Evolutionary conservation across 1,284 basidiomycete species (phyloP), one percentile per base, ranked within the genome.

Genomic region (Leccinum pallidistipes): DNA sequence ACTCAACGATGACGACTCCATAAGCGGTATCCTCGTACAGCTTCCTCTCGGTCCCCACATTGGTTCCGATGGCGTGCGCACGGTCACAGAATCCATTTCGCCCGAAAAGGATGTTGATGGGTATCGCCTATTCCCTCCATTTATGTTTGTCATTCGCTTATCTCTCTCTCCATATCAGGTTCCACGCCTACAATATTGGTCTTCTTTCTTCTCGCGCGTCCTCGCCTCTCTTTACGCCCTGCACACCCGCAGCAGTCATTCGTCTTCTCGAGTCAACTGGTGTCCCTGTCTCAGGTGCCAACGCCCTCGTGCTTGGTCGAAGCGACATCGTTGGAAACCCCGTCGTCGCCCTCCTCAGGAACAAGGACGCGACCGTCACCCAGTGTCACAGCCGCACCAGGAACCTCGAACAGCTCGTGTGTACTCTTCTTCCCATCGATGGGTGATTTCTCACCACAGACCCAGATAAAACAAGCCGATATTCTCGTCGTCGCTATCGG

Each of bases 181-280:
- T 99, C 83, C 95, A 98, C 80, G 95, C 97, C 6, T 97, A 98
- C 78, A 99, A 99, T 79, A 98, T 99, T 68, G 97, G 97, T 31
- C 91, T 95, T 69, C 85, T 99, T 55, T 90, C 92, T 53, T 97
- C 95, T 62, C 90, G 95, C 68, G 92, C 95, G 53, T 90, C 92
- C 32, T 87, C 88, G 31, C 97, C 97, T 31, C 83, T 97, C 62
- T 98, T 98, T 78, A 82, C 88, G 9, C 97, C 97, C 24, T 99
- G 97, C 81, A 99, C 97, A 9, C 97, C 97, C 1, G 89, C 95
- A 27, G 97, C 94, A 36, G 90, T 97, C 60, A 91, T 98, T 71
- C 86, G 88, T 67, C 87, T 99, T 51, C 84, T 99, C 67, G 94
- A 98, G 71, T 87, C 86, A 16, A 94, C 93, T 21, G 90, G 88